These are phyloP conservation scores for Podospora appendiculata DNA, from an alignment of 495 filamentous ascomycete species.

Conservation along the genomic window DNA sequence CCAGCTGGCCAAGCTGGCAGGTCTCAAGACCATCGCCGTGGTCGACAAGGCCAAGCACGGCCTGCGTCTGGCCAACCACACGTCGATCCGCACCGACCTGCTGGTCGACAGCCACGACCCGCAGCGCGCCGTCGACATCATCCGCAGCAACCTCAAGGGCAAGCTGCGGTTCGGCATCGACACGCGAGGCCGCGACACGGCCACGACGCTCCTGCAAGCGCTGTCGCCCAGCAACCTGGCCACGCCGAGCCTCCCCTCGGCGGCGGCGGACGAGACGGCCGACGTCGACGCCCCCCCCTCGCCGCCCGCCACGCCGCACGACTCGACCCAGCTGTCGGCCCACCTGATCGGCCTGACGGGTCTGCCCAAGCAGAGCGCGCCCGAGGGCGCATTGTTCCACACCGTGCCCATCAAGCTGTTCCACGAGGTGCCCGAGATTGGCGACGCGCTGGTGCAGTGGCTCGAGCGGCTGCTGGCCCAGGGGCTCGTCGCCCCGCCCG, in stretches of 20 bases:
- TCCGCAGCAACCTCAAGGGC: conserved; percentile 42
- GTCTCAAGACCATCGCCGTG: conserved; percentile 49
- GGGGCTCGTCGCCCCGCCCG: conserved; percentile 42
- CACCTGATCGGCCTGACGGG: conserved; percentile 60
- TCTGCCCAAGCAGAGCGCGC: conserved; percentile 42
- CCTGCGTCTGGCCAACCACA: conserved; percentile 39
- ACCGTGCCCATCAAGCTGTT: conserved; percentile 64
- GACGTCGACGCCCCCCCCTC: conserved; percentile 2
- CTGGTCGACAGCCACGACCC: conserved; percentile 56
- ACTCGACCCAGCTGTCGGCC: conserved; percentile 17
- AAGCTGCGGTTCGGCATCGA: conserved; percentile 57
- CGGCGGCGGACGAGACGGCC: neutral
- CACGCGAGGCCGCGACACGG: conserved; percentile 51
- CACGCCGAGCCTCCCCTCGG: neutral
- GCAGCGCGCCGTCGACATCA: conserved; percentile 51
- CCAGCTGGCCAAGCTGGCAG: conserved; percentile 53
- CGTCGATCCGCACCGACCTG: conserved; percentile 40
- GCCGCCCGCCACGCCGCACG: conserved; percentile 15
- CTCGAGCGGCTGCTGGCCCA: conserved; percentile 48
- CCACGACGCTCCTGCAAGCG: conserved; percentile 39
- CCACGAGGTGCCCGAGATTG: conserved; percentile 50
- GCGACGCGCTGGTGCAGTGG: conserved; percentile 50
- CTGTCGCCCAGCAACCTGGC: conserved; percentile 23
- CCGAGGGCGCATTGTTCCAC: conserved; percentile 39
- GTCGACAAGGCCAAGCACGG: conserved; percentile 58